Base-by-base conservation (phyloP, 2,329 filamentous ascomycete species). In the Daldinia sp. region DNA sequence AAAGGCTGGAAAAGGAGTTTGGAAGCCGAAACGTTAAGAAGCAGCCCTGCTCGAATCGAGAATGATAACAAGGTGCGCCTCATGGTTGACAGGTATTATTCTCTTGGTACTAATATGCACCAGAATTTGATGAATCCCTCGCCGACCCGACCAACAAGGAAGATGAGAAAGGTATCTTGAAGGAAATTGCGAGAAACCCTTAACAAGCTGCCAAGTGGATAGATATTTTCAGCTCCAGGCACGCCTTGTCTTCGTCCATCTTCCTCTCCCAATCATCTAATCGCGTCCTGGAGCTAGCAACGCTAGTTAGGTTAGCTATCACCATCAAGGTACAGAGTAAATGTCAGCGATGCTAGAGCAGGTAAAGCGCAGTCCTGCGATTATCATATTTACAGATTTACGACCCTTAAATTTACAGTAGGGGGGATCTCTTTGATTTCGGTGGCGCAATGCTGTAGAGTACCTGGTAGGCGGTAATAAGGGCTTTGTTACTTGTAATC, bases 21-120 rank as follows among this genome's bases (percentile, higher is more conserved):
- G 5, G 66, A 61, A 15, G 67, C 69, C 3, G 61, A 67, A 18
- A 41, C 58, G 15, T 33, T 26, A 35, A 69, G 42, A 18, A 68
- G 33, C 13, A 60, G 28, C 28, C 39, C 57, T 18, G 60, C 41
- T 12, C 28, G 65, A 57, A 70, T 59, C 20, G 60, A 46, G 33
- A 46, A 60, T 9, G 48, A 51, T 13, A 66, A 46, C 30, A 61
- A n/a, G 28, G 33, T 7, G 33, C n/a, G 56, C 33, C 65, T 26
- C 68, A 70, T 68, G 54, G 39, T n/a, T 41, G 2, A 12, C 13
- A 44, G 42, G 15, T 9, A 35, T 48, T 20, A 7, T 41, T 48
- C 20, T 12, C 10, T 26, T 54, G 33, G 33, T 54, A 42, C 55
- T 20, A 50, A 33, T 15, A 57, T 23, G 12, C 12, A 30, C 15